phyloP scores from a whole-genome alignment of 164 flowering plant species.

The Umbellularia californica region DNA sequence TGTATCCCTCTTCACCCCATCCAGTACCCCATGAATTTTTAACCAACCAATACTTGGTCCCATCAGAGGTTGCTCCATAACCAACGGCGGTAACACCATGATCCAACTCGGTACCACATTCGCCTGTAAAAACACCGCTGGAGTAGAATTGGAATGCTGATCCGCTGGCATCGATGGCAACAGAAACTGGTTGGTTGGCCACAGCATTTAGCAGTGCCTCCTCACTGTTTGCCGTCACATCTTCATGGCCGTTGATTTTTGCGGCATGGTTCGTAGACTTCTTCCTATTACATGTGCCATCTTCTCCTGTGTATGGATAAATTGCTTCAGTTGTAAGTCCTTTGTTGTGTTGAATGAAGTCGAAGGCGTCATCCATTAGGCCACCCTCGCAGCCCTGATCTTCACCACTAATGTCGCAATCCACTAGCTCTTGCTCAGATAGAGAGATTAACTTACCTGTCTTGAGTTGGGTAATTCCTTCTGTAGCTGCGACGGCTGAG shows the following conservation, averaged over 20 bases:
- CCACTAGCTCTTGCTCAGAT: slow-evolving; percentile 8
- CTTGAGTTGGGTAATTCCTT: slow-evolving; percentile 1
- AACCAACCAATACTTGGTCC: slow-evolving; percentile 10
- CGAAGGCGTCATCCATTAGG: slow-evolving; percentile 5
- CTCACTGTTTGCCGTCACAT: slow-evolving; percentile 4
- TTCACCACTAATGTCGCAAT: neutral
- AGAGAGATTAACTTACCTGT: slow-evolving; percentile 1
- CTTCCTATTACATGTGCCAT: neutral
- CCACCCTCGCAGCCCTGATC: neutral
- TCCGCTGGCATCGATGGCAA: slow-evolving; percentile 10
- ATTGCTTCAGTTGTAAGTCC: neutral
- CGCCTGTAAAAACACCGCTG: slow-evolving; percentile 4
- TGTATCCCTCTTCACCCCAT: slow-evolving; percentile 12
- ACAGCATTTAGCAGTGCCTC: slow-evolving; percentile 3
- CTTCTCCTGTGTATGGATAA: slow-evolving; percentile 1
- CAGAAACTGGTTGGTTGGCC: slow-evolving; percentile 9
- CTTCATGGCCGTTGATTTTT: neutral
- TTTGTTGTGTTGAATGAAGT: neutral
- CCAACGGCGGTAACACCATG: slow-evolving; percentile 6
- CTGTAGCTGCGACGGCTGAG: neutral
- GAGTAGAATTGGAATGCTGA: slow-evolving; percentile 8
- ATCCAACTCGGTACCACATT: slow-evolving; percentile 8
- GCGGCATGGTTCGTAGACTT: slow-evolving; percentile 1
- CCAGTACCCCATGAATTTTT: slow-evolving; percentile 9
- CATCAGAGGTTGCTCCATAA: slow-evolving; percentile 4